Conservation (phyloP, 768 basidiomycete species). For the Hericium erinaceus region DNA sequence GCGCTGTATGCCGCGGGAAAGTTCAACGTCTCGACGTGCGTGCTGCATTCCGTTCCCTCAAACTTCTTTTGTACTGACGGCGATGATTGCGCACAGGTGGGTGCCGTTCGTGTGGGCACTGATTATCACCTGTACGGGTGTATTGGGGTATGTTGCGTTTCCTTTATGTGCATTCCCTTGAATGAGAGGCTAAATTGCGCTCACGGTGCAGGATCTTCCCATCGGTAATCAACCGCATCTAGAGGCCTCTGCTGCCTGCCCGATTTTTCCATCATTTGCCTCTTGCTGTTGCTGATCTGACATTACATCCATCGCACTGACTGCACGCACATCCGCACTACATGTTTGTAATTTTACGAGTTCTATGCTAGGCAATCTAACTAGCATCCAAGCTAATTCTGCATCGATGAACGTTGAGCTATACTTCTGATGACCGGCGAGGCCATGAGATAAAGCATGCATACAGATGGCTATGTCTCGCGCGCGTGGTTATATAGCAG, state of each 20-base stretch:
- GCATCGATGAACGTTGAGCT: too few species aligned
- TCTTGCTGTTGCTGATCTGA: too few species aligned
- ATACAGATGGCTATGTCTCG: too few species aligned
- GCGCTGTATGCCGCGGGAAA: conserved; percentile 5
- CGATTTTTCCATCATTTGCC: not conserved
- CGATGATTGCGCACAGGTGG: conserved; percentile 2
- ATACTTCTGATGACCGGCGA: too few species aligned
- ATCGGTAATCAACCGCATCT: conserved; percentile 14
- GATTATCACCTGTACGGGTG: conserved; percentile 7
- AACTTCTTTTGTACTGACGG: not conserved
- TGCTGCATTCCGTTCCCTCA: not conserved
- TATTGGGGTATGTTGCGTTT: conserved; percentile 6
- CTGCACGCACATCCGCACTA: too few species aligned
- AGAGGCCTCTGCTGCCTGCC: not conserved
- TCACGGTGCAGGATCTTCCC: conserved; percentile 7
- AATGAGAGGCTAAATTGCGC: not conserved
- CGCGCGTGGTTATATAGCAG: too few species aligned
- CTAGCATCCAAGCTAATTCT: too few species aligned
- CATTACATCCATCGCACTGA: too few species aligned
- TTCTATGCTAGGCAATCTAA: too few species aligned
- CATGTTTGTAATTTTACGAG: too few species aligned
- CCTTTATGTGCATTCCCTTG: not conserved
- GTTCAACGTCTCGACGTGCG: conserved; percentile 14
- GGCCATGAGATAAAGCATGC: too few species aligned
- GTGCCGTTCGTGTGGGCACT: conserved; percentile 14